Evolutionary conservation across 2,329 filamentous ascomycete genomes (phyloP).

Genomic region (Blastomyces emzantsi): DNA sequence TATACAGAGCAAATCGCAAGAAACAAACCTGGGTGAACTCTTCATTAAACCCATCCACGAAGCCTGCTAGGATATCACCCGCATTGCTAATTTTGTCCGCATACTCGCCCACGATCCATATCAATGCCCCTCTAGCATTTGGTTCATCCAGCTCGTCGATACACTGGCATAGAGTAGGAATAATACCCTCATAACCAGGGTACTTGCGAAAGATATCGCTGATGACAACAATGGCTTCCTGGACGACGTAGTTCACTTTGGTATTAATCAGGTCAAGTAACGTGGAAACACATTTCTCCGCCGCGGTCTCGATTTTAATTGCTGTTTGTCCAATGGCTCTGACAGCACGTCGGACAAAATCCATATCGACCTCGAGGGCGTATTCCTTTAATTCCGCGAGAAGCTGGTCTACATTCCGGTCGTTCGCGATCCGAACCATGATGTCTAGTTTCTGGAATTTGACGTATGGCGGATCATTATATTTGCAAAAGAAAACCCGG

Average conservation of each 20-base stretch:
- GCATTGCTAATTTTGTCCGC: slow-evolving; percentile 99
- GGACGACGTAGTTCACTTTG: slow-evolving; percentile 98
- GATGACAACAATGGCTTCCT: slow-evolving; percentile 97
- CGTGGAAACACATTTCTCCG: slow-evolving; percentile 91
- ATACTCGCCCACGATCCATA: slow-evolving; percentile 99
- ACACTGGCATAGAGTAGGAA: slow-evolving; percentile 89
- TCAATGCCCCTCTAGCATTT: slow-evolving; percentile 77
- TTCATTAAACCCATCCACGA: slow-evolving; percentile 90
- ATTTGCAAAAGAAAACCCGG: slow-evolving; percentile 99
- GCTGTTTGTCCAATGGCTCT: slow-evolving; percentile 96
- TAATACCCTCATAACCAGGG: slow-evolving; percentile 94
- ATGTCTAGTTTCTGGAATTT: slow-evolving; percentile 98
- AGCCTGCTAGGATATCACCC: slow-evolving; percentile 83
- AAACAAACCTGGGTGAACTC: slow-evolving; percentile 78
- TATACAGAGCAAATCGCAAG: slow-evolving; percentile 12
- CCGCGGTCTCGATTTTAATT: slow-evolving; percentile 94
- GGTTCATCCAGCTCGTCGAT: slow-evolving; percentile 97
- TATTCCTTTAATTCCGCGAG: slow-evolving; percentile 95
- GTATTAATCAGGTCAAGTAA: slow-evolving; percentile 90
- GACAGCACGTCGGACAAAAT: slow-evolving; percentile 88
- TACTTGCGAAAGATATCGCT: slow-evolving; percentile 98
- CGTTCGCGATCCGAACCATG: slow-evolving; percentile 98
- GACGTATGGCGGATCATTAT: slow-evolving; percentile 95
- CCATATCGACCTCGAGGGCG: slow-evolving; percentile 96
- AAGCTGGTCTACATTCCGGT: slow-evolving; percentile 90